Evolutionary conservation across 176 grass and related monocot species (phyloP).

Genomic region (Neostapfia colusana): DNA sequence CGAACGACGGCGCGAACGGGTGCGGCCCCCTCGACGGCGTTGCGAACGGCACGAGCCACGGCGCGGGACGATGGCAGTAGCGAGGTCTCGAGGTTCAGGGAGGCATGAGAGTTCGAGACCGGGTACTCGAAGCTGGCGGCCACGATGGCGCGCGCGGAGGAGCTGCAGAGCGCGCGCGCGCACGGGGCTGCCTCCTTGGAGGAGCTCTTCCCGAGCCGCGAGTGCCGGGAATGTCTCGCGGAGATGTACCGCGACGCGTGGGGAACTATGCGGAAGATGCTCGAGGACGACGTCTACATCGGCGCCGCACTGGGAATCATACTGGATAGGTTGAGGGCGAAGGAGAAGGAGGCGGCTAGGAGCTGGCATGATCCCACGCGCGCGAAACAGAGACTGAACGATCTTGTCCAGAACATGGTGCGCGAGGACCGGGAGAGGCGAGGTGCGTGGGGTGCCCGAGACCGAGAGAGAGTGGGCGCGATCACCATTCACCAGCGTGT

Average conservation of each 20-base stretch:
- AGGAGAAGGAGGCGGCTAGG: conserved; percentile 1
- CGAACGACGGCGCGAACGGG: not conserved
- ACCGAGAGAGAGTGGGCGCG: not conserved
- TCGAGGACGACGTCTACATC: not conserved
- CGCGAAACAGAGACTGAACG: not conserved
- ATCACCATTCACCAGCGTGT: not conserved
- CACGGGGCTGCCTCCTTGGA: not conserved
- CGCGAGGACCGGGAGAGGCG: too few relatives aligned
- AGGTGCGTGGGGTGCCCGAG: not conserved
- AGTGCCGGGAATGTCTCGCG: not conserved
- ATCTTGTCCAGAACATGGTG: not conserved
- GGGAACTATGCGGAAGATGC: not conserved
- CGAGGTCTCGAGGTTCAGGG: not conserved
- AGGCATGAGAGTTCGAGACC: conserved; percentile 16
- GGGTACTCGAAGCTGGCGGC: conserved; percentile 19
- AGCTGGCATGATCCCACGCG: not conserved
- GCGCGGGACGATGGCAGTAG: not conserved
- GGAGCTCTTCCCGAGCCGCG: conserved; percentile 25
- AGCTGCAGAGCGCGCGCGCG: not conserved
- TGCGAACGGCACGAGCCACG: not conserved
- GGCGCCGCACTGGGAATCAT: not conserved
- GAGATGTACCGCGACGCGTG: not conserved
- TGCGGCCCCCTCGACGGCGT: not conserved
- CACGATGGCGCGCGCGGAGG: not conserved
- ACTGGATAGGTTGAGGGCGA: not conserved